Conservation (phyloP, 2,329 filamentous ascomycete species). For the Xylariaceae sp. region DNA sequence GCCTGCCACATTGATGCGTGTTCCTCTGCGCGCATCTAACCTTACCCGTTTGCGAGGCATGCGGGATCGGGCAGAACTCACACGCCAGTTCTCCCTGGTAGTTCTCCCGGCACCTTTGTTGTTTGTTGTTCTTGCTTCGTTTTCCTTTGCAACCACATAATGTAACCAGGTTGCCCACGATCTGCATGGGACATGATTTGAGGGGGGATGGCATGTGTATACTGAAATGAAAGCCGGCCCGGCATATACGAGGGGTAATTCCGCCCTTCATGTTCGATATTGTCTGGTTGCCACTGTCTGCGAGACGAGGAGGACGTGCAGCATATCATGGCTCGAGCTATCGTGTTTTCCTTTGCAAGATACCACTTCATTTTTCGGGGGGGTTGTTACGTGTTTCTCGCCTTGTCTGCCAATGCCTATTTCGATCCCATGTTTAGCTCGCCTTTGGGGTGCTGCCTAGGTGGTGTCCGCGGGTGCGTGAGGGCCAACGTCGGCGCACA, state of each 20-base stretch:
- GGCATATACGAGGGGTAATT: conserved; percentile 10
- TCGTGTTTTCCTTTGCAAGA: conserved; percentile 26
- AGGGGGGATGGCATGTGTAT: conserved; percentile 28
- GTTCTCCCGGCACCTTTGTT: conserved; percentile 11
- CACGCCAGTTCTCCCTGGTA: conserved; percentile 12
- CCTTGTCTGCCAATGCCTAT: conserved; percentile 3
- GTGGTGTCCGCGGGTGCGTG: not conserved
- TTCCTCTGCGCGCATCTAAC: not conserved
- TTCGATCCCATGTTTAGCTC: not conserved
- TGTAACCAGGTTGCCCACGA: conserved; percentile 22
- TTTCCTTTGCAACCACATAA: conserved; percentile 20
- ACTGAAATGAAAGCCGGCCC: conserved; percentile 20
- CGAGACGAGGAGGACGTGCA: conserved; percentile 12
- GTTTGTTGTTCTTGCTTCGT: conserved; percentile 16
- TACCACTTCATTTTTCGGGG: conserved; percentile 26
- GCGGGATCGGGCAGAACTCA: not conserved
- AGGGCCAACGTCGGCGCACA: not conserved
- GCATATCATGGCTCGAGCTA: conserved; percentile 21
- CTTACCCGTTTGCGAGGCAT: too few relatives aligned
- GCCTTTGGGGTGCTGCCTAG: conserved; percentile 2
- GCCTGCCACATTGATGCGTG: not conserved
- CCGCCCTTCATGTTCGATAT: conserved; percentile 8
- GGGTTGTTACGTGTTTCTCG: conserved; percentile 5
- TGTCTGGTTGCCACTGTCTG: conserved; percentile 13
- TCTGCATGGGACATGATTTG: conserved; percentile 30